Conservation (phyloP, 768 basidiomycete genomes). For the Pleurotus giganteus region DNA sequence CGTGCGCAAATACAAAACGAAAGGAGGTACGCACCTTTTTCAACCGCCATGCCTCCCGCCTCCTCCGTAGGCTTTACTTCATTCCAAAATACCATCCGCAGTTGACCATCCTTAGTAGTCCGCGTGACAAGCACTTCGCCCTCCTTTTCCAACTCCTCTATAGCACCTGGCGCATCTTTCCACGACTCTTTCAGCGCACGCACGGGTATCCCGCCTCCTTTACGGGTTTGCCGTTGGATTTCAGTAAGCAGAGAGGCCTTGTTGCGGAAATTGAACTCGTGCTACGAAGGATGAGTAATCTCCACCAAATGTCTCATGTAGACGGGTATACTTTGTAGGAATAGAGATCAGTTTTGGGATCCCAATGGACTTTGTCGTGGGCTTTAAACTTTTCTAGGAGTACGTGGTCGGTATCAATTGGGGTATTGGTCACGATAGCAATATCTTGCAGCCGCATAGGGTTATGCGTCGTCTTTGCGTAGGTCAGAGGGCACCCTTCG, state of each 20-base stretch:
- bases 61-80: conserved; percentile 80
- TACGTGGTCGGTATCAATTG: conserved; percentile 66
- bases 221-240: conserved; percentile 81
- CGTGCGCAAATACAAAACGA: neutral
- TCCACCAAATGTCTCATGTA: neutral
- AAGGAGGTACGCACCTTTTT: conserved; percentile 61
- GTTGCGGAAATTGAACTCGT: conserved; percentile 82
- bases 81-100: conserved; percentile 88
- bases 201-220: conserved; percentile 83
- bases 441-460: conserved; percentile 89
- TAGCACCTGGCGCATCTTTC: conserved; percentile 80
- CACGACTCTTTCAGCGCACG: conserved; percentile 86
- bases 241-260: conserved; percentile 83
- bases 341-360: conserved; percentile 82
- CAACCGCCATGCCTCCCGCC: conserved; percentile 65
- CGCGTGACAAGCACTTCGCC: conserved; percentile 88
- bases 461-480: conserved; percentile 56
- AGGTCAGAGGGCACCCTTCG: conserved; percentile 9
- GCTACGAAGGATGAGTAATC: conserved; percentile 41
- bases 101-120: conserved; percentile 77
- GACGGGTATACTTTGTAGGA: conserved; percentile 71
- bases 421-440: conserved; percentile 76
- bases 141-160: conserved; percentile 88
- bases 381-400: conserved; percentile 79
- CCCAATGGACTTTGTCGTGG: conserved; percentile 78